Evolutionary conservation across 1,139 yeast species (phyloP).

Genomic region (Arxiozyma slooffiae): DNA sequence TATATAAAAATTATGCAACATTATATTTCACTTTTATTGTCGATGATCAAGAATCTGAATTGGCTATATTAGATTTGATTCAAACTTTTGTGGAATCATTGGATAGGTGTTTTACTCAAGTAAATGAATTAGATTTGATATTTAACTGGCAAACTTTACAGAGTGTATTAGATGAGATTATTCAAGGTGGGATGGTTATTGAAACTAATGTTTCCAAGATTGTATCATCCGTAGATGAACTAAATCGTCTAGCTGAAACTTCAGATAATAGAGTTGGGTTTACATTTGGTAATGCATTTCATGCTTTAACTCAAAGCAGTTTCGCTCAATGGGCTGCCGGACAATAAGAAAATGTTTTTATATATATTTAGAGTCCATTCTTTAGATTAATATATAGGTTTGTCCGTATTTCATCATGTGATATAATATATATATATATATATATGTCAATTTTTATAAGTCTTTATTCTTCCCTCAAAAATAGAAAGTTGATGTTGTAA

Average conservation of each 20-base stretch:
- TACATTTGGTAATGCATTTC: conserved; percentile 24
- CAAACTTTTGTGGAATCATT: conserved; percentile 95
- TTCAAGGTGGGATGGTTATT: conserved; percentile 98
- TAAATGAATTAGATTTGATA: conserved; percentile 88
- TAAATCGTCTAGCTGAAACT: conserved; percentile 25
- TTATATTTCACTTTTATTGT: conserved; percentile 89
- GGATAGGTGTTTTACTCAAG: conserved; percentile 86
- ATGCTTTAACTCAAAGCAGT: conserved; percentile 26
- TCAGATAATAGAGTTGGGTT: conserved; percentile 19
- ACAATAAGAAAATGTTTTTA: conserved; percentile 13
- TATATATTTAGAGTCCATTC: not conserved
- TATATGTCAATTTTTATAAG: not conserved
- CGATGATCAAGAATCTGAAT: conserved; percentile 89
- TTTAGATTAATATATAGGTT: not conserved
- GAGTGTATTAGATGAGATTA: conserved; percentile 82
- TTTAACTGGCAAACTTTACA: conserved; percentile 96
- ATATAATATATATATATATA: not conserved
- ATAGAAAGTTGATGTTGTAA: conserved; percentile 9
- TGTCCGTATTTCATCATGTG: not conserved
- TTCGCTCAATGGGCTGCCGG: conserved; percentile 29
- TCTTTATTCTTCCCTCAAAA: conserved; percentile 11
- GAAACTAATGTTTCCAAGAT: conserved; percentile 80
- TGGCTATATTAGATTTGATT: conserved; percentile 85
- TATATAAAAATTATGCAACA: conserved; percentile 91
- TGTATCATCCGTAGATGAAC: conserved; percentile 56